phyloP scores from a whole-genome alignment of 495 filamentous ascomycete species.

The Bryoglossum gracile region DNA sequence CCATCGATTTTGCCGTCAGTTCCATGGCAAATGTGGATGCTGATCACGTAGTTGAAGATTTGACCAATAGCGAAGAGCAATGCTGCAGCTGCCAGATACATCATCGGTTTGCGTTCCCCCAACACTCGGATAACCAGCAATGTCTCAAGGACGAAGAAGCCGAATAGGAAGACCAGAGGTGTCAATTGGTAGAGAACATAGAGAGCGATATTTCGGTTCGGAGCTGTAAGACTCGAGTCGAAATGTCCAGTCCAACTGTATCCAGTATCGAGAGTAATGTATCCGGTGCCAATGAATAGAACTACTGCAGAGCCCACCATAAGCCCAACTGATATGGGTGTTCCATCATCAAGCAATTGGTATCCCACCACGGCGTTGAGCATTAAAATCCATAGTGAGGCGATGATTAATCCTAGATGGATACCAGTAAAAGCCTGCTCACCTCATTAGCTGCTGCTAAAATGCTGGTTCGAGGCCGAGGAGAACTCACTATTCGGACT shows the following conservation, averaged over 20 bases:
- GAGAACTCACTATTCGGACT: constrained; percentile 56
- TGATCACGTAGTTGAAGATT: constrained; percentile 92
- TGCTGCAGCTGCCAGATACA: constrained; percentile 67
- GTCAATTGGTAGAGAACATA: constrained; percentile 92
- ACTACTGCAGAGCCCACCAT: constrained; percentile 58
- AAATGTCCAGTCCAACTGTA: constrained; percentile 80
- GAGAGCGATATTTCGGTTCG: constrained; percentile 73
- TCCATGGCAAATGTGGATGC: constrained; percentile 78
- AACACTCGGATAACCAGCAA: constrained; percentile 77
- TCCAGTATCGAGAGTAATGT: constrained; percentile 91
- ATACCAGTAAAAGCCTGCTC: constrained; percentile 82
- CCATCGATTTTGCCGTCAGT: constrained; percentile 84
- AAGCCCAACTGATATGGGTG: constrained; percentile 70
- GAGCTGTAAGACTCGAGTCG: constrained; percentile 41
- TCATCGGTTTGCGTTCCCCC: constrained; percentile 80
- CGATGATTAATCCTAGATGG: constrained; percentile 82
- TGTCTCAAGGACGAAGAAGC: constrained; percentile 76
- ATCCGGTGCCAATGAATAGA: constrained; percentile 86
- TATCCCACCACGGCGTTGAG: constrained; percentile 90
- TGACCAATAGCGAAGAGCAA: constrained; percentile 86
- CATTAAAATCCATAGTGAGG: constrained; percentile 84
- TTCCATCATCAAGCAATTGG: constrained; percentile 92
- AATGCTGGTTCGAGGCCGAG: background rate
- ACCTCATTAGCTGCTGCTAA: constrained; percentile 15
- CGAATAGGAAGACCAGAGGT: constrained; percentile 78